These are phyloP conservation scores for Globisporangium middletonii DNA, from an alignment of 352 stramenopile species.

Conservation along the genomic window DNA sequence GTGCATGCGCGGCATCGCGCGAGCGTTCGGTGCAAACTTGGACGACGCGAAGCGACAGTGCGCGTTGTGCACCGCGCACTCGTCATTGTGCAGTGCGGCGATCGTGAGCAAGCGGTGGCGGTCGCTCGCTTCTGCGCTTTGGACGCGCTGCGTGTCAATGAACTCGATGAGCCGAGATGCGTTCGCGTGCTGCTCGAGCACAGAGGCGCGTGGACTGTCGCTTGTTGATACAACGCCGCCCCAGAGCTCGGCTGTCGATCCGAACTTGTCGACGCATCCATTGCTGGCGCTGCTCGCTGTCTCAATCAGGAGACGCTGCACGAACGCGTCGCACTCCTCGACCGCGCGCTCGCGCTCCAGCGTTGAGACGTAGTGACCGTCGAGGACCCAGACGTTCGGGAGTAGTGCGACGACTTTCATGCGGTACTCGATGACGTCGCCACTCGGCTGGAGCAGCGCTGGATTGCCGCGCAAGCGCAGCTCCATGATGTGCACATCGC, in stretches of 20 bases:
- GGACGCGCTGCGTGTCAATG: conserved; percentile 6
- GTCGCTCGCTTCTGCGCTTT: conserved; percentile 15
- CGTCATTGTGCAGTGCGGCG: conserved; percentile 37
- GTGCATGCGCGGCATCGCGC: conserved; percentile 27
- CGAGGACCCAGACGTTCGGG: conserved; percentile 50
- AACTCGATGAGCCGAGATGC: conserved; percentile 16
- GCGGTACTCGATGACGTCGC: conserved; percentile 20
- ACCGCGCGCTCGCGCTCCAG: conserved; percentile 31
- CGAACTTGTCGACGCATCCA: conserved; percentile 17
- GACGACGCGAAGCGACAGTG: conserved; percentile 37
- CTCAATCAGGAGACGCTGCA: conserved; percentile 17
- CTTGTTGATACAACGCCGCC: background rate
- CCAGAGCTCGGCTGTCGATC: conserved; percentile 32
- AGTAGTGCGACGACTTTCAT: conserved; percentile 44
- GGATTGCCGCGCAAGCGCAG: conserved; percentile 35
- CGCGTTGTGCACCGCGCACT: conserved; percentile 37
- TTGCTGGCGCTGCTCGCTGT: background rate
- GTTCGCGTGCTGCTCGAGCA: conserved; percentile 9
- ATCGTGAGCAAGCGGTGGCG: conserved; percentile 33
- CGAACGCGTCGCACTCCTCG: conserved; percentile 34
- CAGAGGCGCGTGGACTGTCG: too few species aligned
- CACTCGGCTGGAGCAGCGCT: conserved; percentile 17
- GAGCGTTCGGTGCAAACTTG: conserved; percentile 24
- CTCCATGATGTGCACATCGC: conserved; percentile 53
- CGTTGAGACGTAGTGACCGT: conserved; percentile 49